Evolutionary conservation across 148 eudicot genomes (phyloP).

Genomic region (Nepenthes gracilis): DNA sequence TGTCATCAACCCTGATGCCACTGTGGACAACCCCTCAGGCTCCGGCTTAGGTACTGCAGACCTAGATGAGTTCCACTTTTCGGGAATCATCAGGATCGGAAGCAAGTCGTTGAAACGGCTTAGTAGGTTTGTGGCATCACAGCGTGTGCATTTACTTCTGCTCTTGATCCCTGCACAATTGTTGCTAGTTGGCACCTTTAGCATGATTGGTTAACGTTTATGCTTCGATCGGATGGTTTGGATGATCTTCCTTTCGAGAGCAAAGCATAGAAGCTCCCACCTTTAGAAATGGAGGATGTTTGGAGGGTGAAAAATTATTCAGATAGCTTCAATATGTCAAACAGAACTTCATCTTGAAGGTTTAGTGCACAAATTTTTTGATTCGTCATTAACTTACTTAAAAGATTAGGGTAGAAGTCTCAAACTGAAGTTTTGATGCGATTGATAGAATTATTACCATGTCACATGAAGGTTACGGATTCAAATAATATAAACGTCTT

Average conservation of each 20-base stretch:
- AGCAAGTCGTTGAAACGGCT: constrained; percentile 59
- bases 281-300: constrained; percentile 1
- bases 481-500: too few species aligned
- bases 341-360: too few species aligned
- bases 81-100: constrained; percentile 43
- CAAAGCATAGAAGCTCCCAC: not conserved
- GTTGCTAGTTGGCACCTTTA: constrained; percentile 40
- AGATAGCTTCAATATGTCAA: too few species aligned
- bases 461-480: too few species aligned
- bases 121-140: constrained; percentile 63
- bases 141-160: constrained; percentile 72
- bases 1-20: constrained; percentile 17
- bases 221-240: not conserved
- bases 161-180: constrained; percentile 56
- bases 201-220: constrained; percentile 19
- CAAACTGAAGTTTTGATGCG: too few species aligned
- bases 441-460: too few species aligned
- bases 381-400: too few species aligned
- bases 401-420: too few species aligned
- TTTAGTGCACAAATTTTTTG: too few species aligned
- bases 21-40: constrained; percentile 22
- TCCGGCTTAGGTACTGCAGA: constrained; percentile 13
- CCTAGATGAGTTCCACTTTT: constrained; percentile 28
- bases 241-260: not conserved
- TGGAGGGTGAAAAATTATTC: too few species aligned